Conservation (phyloP, 768 basidiomycete genomes). For the Cubamyces sp. region DNA sequence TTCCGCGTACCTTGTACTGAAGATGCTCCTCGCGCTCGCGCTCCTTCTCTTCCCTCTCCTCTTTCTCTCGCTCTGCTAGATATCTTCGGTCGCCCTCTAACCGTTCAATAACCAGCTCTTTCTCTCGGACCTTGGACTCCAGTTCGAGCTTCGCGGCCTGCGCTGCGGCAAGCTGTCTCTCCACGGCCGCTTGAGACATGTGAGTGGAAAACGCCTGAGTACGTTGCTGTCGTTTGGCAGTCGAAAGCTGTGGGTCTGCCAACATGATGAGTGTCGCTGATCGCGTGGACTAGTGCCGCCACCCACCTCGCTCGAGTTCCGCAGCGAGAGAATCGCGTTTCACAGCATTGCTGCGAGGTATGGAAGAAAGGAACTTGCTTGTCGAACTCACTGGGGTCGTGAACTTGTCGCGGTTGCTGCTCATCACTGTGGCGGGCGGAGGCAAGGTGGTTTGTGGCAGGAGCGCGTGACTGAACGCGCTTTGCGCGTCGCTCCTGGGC, state of each 20-base stretch:
- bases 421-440: slow-evolving; percentile 23
- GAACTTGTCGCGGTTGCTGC: slow-evolving; percentile 26
- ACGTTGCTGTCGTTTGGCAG: slow-evolving; percentile 71
- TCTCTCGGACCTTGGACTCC: slow-evolving; percentile 70
- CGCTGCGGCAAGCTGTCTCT: slow-evolving; percentile 66
- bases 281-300: slow-evolving; percentile 6
- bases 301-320: slow-evolving; percentile 65
- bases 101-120: slow-evolving; percentile 61
- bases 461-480: not conserved
- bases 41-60: slow-evolving; percentile 72
- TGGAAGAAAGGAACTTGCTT: slow-evolving; percentile 24
- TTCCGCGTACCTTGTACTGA: slow-evolving; percentile 60
- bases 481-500: slow-evolving; percentile 1
- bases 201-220: slow-evolving; percentile 63
- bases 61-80: slow-evolving; percentile 68
- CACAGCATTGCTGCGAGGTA: slow-evolving; percentile 38
- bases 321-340: slow-evolving; percentile 72
- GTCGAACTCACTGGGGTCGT: slow-evolving; percentile 28
- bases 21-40: slow-evolving; percentile 51
- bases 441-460: not conserved
- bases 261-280: slow-evolving; percentile 15
- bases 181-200: slow-evolving; percentile 63
- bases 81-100: slow-evolving; percentile 73
- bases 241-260: slow-evolving; percentile 66
- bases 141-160: slow-evolving; percentile 66